Conservation (phyloP, 108 stramenopile species). For the Aurantiochytrium sp. region DNA sequence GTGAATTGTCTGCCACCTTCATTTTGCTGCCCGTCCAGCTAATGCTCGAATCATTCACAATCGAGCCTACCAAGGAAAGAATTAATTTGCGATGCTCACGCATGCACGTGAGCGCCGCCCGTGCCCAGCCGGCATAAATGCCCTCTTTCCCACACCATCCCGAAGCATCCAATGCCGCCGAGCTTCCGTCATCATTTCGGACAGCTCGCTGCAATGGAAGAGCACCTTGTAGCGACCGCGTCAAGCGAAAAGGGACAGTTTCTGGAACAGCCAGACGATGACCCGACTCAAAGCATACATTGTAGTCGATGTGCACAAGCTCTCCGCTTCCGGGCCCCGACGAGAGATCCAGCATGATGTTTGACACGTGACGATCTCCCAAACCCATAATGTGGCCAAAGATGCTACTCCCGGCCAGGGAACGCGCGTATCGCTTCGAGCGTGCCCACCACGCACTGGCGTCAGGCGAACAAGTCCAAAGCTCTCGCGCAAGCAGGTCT, state of each 20-base stretch:
- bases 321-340: not conserved
- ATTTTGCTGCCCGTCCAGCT: not conserved
- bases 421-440: not conserved
- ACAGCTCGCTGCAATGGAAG: not conserved
- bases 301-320: constrained; percentile 38
- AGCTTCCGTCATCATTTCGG: not conserved
- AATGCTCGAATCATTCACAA: not conserved
- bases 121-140: not conserved
- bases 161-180: not conserved
- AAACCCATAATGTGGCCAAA: constrained; percentile 39
- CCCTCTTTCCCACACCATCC: not conserved
- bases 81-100: not conserved
- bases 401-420: not conserved
- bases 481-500: not conserved
- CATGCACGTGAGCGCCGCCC: not conserved
- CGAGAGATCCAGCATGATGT: constrained; percentile 44
- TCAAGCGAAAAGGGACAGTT: constrained; percentile 24
- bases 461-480: not conserved
- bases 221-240: not conserved
- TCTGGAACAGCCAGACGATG: constrained; percentile 15
- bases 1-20: not conserved
- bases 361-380: constrained; percentile 58
- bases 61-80: not conserved
- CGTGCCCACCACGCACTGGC: not conserved
- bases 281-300: constrained; percentile 25